Conservation (phyloP, 2,329 filamentous ascomycete genomes). For the Trichophaea hybrida region DNA sequence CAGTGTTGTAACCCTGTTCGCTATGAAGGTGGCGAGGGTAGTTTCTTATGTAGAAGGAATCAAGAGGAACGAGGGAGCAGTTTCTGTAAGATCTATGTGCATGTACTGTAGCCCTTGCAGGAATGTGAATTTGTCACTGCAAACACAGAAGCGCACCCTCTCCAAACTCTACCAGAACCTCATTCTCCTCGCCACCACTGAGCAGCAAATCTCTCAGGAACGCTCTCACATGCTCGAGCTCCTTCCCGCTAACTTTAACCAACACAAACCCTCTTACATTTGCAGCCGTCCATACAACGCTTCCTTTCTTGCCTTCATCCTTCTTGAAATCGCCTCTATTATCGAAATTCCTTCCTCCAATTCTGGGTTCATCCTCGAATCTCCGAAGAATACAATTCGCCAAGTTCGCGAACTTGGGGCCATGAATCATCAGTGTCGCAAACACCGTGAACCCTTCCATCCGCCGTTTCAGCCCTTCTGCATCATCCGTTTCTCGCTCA, state of each 20-base stretch:
- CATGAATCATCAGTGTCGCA: slow-evolving; percentile 72
- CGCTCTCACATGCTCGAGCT: slow-evolving; percentile 62
- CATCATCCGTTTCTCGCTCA: slow-evolving; percentile 37
- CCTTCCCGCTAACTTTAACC: slow-evolving; percentile 75
- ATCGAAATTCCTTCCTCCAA: slow-evolving; percentile 46
- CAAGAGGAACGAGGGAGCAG: too few relatives aligned
- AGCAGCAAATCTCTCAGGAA: slow-evolving; percentile 59
- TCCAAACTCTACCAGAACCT: slow-evolving; percentile 56
- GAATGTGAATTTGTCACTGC: slow-evolving; percentile 30
- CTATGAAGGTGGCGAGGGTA: too few relatives aligned
- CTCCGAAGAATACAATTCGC: slow-evolving; percentile 63
- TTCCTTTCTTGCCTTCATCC: slow-evolving; percentile 42
- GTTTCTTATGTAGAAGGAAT: too few relatives aligned
- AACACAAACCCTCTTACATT: slow-evolving; percentile 68
- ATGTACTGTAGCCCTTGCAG: not conserved
- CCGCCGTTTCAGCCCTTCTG: slow-evolving; percentile 34
- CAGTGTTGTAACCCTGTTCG: too few relatives aligned
- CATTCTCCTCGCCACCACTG: slow-evolving; percentile 46
- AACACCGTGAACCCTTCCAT: slow-evolving; percentile 66
- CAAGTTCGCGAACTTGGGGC: slow-evolving; percentile 50
- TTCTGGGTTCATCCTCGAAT: slow-evolving; percentile 62
- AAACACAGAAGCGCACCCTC: slow-evolving; percentile 69
- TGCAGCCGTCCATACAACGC: slow-evolving; percentile 69
- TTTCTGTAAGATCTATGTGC: not conserved
- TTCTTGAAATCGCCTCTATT: slow-evolving; percentile 32